Evolutionary conservation across 2,329 filamentous ascomycete species (phyloP).

Genomic region (Aspergillus carbonarius): DNA sequence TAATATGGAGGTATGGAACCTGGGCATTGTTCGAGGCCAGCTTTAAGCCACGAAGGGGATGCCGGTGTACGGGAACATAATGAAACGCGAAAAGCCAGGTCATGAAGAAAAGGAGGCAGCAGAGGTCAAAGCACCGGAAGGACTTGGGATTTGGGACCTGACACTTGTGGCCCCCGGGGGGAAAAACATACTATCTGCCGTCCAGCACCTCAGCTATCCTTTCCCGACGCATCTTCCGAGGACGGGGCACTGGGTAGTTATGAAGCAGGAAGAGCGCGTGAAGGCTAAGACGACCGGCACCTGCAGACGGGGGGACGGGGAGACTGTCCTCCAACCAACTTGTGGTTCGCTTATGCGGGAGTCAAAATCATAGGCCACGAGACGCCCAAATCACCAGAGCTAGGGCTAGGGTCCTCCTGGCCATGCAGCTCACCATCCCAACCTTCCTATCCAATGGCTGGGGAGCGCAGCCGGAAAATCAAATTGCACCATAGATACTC

Average conservation of each 20-base stretch:
- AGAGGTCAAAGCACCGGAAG: neutral
- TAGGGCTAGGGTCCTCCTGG: conserved; percentile 5
- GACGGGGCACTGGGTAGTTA: neutral
- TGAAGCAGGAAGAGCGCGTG: conserved; percentile 3
- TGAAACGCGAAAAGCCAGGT: neutral
- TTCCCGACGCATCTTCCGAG: neutral
- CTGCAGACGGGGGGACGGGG: conserved; percentile 1
- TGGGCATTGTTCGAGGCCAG: neutral
- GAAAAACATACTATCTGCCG: neutral
- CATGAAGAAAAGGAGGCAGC: neutral
- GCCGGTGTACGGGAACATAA: neutral
- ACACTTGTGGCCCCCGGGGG: neutral
- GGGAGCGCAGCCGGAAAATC: neutral
- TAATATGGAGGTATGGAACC: neutral
- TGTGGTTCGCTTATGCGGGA: conserved; percentile 2
- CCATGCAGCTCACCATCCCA: conserved; percentile 6
- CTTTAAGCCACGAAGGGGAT: neutral
- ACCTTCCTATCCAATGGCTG: neutral
- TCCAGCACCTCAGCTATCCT: neutral
- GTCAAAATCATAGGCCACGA: conserved; percentile 12
- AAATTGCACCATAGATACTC: conserved; percentile 6
- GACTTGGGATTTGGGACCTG: neutral
- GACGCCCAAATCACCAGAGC: conserved; percentile 8
- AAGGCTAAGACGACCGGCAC: neutral
- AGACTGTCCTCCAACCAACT: conserved; percentile 11